Evolutionary conservation across 305 asterid species (phyloP), one percentile per base, ranked within the genome.

Genomic region (Rubia tinctorum): DNA sequence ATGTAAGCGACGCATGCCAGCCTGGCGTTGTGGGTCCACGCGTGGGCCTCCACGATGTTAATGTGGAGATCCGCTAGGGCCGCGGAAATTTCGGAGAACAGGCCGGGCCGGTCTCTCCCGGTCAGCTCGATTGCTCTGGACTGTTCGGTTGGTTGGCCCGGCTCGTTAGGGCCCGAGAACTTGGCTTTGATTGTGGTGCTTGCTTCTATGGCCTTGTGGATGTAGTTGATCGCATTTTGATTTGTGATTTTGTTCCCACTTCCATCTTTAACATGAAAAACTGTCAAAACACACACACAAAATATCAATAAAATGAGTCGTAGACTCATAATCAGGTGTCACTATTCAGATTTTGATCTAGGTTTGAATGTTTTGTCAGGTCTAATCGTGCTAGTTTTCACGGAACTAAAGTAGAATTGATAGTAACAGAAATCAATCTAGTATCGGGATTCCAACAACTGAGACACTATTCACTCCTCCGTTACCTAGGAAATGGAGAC

Each of bases 31-130:
- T 92, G 97, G 84, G 86, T 87, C 97, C 97, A 92, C 0, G 93
- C 91, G 40, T 92, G 93, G 7, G 95, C 97, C 68, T 88, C 92
- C 0, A 90, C 84, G 0, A 92, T 80, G 83, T 88, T 87, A 80
- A 94, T 86, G 7, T 87, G 89, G 65, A 90, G 91, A 67, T 92
- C 92, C 2, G 92, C 91, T 30, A 90, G 59, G n/a, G 92, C 96
- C 1, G 98, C 98, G 55, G 92, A 88, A 55, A 92, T 88, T 88
- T 92, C 98, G 0, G 96, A 90, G 61, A 92, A 86, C 6, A 92
- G 75, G 0, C 96, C 96, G 0, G 95, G 92, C 72, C 98, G 75
- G 78, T 90, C 98, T 55, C 81, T 90, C 66, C 97, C 97, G 4
- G 88, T 86, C 88, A 90, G 73, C 76, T 90, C 98, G 12, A 92